Percentiles rank a stretch among this genome's conserved stretches.
phyloP scores from a whole-genome alignment of 2,329 filamentous ascomycete genomes.

The Tolypocladium paradoxum region DNA sequence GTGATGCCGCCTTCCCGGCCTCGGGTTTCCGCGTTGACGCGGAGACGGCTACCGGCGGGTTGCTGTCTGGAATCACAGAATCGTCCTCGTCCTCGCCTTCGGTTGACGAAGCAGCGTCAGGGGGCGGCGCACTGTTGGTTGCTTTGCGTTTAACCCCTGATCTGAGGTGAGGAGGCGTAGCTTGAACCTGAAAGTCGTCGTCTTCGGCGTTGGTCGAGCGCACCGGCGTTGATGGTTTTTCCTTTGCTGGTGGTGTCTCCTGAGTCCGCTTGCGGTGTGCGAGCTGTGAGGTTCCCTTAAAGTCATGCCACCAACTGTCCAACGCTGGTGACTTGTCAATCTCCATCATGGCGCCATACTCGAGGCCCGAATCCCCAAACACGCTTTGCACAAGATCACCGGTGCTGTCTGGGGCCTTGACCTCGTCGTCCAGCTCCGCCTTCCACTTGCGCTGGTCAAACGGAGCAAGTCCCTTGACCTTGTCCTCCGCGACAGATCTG shows the following conservation, averaged over 20 bases:
- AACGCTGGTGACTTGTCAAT: constrained; percentile 23
- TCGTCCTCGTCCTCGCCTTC: constrained; percentile 22
- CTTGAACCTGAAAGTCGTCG: constrained; percentile 41
- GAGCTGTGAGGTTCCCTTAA: constrained; percentile 20
- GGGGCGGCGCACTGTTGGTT: constrained; percentile 4
- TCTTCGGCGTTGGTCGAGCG: constrained; percentile 18
- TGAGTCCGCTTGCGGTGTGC: constrained; percentile 8
- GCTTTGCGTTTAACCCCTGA: constrained; percentile 13
- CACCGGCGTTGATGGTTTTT: constrained; percentile 6
- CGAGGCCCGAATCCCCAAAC: constrained; percentile 26
- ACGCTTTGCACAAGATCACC: constrained; percentile 27
- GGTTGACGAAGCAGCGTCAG: constrained; percentile 21
- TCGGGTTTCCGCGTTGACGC: constrained; percentile 7
- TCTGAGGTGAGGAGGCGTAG: constrained; percentile 30
- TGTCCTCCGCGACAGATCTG: constrained; percentile 32
- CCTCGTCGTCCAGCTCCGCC: constrained; percentile 11
- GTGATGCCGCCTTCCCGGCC: constrained; percentile 9
- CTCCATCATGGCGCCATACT: constrained; percentile 15
- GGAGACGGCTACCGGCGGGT: constrained; percentile 7
- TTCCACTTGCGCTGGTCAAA: constrained; percentile 33
- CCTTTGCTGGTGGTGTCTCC: constrained; percentile 3
- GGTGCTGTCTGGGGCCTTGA: constrained; percentile 18
- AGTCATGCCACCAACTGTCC: constrained; percentile 39
- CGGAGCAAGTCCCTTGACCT: constrained; percentile 39
- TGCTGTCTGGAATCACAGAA: constrained; percentile 7